Base-by-base conservation (phyloP, 2,329 filamentous ascomycete species). In the Ophiostoma novo-ulmi region DNA sequence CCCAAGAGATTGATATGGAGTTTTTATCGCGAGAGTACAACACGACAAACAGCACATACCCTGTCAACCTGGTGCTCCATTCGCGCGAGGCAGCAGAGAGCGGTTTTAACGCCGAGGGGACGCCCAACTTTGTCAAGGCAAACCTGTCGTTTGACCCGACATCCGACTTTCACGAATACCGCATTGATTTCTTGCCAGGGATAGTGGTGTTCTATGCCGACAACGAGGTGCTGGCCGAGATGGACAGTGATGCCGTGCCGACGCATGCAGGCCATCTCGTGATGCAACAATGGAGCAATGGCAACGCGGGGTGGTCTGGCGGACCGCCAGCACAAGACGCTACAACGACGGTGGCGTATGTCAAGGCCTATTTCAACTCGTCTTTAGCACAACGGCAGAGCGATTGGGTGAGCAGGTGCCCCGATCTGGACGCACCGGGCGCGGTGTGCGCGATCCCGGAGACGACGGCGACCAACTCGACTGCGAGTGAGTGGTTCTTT, bases 311-410 rank as follows among this genome's bases (percentile, higher is more conserved):
- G 1, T 94, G 91, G 91, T 91, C 88, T 58, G 87, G 83, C 14
- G 91, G 91, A 0, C 91, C 91, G 2, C 91, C 91, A 0, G 74
- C 75, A 0, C 73, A 81, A 44, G 88, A 93, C 75, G 87, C 91
- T 0, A 79, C 84, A 22, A 82, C 92, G 75, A 86, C 84, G 7
- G 83, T 94, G 35, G 85, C 83, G 52, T 93, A 93, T 76, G 84
- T 93, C 71, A 92, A 91, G 78, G 89, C 88, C 0, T 94, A 94
- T 78, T 94, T 93, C 81, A 94, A 94, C 81, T 89, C 89, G 20
- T 88, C 89, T 3, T 75, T 81, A 26, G 73, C 75, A 1, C 73
- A 76, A 70, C 77, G 83, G 20, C 77, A 80, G 67, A 74, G 73
- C 17, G 82, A 83, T 71, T 82, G 80, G 75, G 71, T 69, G 3